phyloP scores from a whole-genome alignment of 176 grass and related monocot species.

The Phyllostachys edulis region DNA sequence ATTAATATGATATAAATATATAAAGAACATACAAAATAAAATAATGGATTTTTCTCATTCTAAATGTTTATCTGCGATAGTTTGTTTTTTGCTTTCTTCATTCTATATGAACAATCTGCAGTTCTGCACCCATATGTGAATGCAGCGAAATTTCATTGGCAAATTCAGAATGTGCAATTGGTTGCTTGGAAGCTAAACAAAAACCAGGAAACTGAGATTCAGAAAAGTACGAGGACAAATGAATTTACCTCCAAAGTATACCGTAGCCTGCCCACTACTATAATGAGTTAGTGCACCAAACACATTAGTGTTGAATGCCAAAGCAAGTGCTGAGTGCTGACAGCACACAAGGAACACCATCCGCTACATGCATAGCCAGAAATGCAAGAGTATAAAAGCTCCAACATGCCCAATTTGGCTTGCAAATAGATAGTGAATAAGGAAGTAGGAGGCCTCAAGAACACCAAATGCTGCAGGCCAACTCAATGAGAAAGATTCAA shows the following conservation, averaged over 20 bases:
- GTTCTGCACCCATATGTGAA: not conserved
- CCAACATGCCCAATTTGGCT: conserved; percentile 87
- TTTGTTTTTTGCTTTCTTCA: not conserved
- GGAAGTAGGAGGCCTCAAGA: conserved; percentile 75
- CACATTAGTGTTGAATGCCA: conserved; percentile 82
- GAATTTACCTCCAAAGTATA: conserved; percentile 91
- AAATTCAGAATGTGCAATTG: not conserved
- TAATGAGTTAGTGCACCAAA: conserved; percentile 83
- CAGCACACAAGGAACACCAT: conserved; percentile 64
- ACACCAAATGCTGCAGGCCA: conserved; percentile 68
- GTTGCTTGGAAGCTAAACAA: not conserved
- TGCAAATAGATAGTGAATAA: conserved; percentile 90
- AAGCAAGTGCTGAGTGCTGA: conserved; percentile 72
- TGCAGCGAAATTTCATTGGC: not conserved
- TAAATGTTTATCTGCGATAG: not conserved
- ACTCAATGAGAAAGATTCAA: conserved; percentile 65
- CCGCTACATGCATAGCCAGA: conserved; percentile 79
- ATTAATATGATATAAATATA: not conserved
- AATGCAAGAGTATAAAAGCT: conserved; percentile 71
- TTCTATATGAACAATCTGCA: not conserved
- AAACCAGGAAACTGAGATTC: not conserved
- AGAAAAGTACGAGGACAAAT: not conserved
- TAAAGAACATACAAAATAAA: not conserved
- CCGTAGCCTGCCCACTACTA: conserved; percentile 82
- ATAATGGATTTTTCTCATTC: not conserved